Conservation (phyloP, 2,329 filamentous ascomycete species). For the Ascosphaera aggregata region DNA sequence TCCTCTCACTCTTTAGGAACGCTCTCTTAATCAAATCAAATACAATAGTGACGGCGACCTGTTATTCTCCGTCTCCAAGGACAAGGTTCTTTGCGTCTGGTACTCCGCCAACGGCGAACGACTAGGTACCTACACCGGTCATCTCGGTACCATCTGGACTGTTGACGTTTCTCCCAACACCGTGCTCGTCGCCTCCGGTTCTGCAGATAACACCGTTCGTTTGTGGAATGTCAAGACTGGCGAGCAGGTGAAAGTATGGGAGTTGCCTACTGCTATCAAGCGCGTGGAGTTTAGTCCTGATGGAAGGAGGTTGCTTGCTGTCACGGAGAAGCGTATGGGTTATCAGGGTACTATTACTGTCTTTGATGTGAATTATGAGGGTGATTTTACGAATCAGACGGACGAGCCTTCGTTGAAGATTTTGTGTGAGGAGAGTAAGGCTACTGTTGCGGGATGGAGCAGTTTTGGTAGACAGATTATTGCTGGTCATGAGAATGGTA, state of each 20-base stretch:
- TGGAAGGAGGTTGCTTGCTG: conserved; percentile 68
- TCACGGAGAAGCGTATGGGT: conserved; percentile 97
- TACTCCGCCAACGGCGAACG: conserved; percentile 95
- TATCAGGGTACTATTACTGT: conserved; percentile 87
- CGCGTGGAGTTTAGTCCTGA: conserved; percentile 94
- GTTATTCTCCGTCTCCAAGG: conserved; percentile 87
- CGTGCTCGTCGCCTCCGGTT: conserved; percentile 78
- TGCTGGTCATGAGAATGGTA: conserved; percentile 89
- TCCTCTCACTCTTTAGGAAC: conserved; percentile 33
- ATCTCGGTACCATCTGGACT: conserved; percentile 96
- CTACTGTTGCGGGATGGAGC: conserved; percentile 92
- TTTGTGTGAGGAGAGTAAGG: conserved; percentile 87
- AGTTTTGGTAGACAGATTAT: conserved; percentile 92
- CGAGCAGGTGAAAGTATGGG: conserved; percentile 88
- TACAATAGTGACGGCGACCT: conserved; percentile 92
- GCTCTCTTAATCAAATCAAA: conserved; percentile 87
- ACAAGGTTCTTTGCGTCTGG: conserved; percentile 94
- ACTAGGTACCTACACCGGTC: conserved; percentile 86
- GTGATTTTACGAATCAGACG: conserved; percentile 36
- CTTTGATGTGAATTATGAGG: conserved; percentile 58
- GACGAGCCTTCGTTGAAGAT: conserved; percentile 70
- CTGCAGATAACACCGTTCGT: conserved; percentile 93
- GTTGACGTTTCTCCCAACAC: conserved; percentile 88
- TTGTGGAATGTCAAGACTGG: conserved; percentile 92
- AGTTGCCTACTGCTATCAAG: conserved; percentile 93